Conservation (phyloP, 2,329 filamentous ascomycete species). For the Penicillium sp. region DNA sequence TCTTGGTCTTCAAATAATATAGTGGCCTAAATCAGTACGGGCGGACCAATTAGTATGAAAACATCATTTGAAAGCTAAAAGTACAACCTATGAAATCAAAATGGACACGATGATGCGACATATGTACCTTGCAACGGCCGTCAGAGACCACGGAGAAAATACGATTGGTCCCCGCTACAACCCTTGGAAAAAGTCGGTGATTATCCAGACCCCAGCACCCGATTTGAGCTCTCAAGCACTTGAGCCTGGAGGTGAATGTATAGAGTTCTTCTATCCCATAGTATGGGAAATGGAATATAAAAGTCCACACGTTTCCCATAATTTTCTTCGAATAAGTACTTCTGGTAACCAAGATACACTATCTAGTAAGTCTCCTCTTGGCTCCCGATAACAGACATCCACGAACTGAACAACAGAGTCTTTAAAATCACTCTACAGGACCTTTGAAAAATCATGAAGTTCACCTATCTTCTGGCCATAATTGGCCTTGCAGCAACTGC, state of each 20-base stretch:
- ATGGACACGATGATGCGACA: not conserved
- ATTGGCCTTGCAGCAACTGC: not conserved
- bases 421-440: not conserved
- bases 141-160: not conserved
- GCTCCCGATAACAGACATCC: not conserved
- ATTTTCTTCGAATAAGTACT: not conserved
- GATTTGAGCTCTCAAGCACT: not conserved
- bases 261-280: not conserved
- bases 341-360: not conserved
- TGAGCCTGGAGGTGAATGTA: not conserved
- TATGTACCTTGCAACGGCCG: not conserved
- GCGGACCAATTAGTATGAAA: not conserved
- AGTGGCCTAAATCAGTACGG: not conserved
- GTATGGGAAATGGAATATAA: not conserved
- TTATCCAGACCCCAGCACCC: not conserved
- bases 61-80: too few relatives aligned
- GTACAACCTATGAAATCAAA: too few relatives aligned
- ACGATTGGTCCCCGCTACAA: not conserved
- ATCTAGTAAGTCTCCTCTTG: not conserved
- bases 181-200: not conserved
- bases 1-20: not conserved
- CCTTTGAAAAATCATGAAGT: not conserved
- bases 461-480: not conserved
- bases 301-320: not conserved
- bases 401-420: not conserved